Percentiles rank a stretch among this genome's conserved stretches.
Conservation (phyloP, 345 rosid species). For the Trapa incisa region DNA sequence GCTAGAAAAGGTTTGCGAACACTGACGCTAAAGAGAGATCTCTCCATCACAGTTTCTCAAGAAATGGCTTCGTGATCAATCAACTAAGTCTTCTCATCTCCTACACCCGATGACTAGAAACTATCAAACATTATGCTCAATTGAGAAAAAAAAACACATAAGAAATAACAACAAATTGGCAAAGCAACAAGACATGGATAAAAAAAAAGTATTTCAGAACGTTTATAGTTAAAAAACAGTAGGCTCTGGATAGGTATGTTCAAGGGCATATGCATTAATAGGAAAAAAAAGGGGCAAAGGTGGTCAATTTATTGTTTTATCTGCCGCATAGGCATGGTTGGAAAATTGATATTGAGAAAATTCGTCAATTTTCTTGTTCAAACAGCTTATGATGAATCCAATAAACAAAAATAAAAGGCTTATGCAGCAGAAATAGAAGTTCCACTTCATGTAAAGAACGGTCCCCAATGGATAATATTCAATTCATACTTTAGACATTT, state of each 20-base stretch:
- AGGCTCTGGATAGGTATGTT: not conserved
- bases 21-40: slow-evolving; percentile 7
- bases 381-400: not conserved
- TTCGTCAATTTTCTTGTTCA: not conserved
- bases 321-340: not conserved
- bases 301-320: not conserved
- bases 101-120: slow-evolving; percentile 13
- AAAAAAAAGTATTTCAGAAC: not conserved
- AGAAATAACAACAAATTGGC: not conserved
- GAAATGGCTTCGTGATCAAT: slow-evolving; percentile 9
- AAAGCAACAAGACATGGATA: not conserved
- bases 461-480: not conserved
- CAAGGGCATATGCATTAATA: not conserved
- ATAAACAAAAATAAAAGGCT: too few relatives aligned
- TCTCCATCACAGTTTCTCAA: slow-evolving; percentile 27
- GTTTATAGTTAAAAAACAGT: not conserved
- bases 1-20: slow-evolving; percentile 12
- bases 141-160: not conserved
- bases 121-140: not conserved
- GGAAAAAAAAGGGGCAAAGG: not conserved
- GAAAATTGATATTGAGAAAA: not conserved
- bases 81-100: slow-evolving; percentile 29
- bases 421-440: not conserved
- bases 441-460: not conserved
- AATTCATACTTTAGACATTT: not conserved